Conservation (phyloP, 345 rosid species). For the Xanthoceras sorbifolium region DNA sequence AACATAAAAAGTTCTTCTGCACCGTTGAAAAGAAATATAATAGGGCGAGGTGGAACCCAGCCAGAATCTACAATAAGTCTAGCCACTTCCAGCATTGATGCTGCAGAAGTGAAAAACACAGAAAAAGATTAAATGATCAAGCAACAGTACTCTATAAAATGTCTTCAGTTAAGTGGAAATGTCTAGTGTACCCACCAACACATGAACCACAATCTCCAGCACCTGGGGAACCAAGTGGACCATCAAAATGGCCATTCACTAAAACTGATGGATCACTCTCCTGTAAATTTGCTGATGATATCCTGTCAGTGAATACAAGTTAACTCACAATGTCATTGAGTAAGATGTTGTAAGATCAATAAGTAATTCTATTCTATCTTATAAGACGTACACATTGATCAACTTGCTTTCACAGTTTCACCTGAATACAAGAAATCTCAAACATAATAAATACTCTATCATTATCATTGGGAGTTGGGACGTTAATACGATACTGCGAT, state of each 20-base stretch:
- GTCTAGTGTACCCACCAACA: conserved; percentile 61
- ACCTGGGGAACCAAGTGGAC: conserved; percentile 92
- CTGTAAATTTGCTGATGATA: conserved; percentile 63
- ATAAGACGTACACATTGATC: background rate
- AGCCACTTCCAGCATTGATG: conserved; percentile 86
- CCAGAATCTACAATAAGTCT: conserved; percentile 79
- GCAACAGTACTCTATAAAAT: background rate
- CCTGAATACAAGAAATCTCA: background rate
- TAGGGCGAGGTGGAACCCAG: conserved; percentile 84
- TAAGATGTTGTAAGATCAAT: conserved; percentile 5
- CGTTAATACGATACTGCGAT: background rate
- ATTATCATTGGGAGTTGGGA: conserved; percentile 7
- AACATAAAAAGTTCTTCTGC: conserved; percentile 94
- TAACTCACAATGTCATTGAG: background rate
- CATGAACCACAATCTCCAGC: conserved; percentile 98
- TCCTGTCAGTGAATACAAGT: conserved; percentile 49
- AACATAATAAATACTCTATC: background rate
- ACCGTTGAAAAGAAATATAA: conserved; percentile 92
- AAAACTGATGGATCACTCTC: conserved; percentile 78
- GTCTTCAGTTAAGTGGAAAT: conserved; percentile 12
- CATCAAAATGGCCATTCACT: conserved; percentile 93
- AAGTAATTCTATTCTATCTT: conserved; percentile 3
- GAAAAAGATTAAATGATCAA: conserved; percentile 18
- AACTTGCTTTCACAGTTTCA: background rate
- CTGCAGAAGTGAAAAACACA: conserved; percentile 47